Conservation (phyloP, 148 eudicot genomes). For the Pharnaceum exiguum region DNA sequence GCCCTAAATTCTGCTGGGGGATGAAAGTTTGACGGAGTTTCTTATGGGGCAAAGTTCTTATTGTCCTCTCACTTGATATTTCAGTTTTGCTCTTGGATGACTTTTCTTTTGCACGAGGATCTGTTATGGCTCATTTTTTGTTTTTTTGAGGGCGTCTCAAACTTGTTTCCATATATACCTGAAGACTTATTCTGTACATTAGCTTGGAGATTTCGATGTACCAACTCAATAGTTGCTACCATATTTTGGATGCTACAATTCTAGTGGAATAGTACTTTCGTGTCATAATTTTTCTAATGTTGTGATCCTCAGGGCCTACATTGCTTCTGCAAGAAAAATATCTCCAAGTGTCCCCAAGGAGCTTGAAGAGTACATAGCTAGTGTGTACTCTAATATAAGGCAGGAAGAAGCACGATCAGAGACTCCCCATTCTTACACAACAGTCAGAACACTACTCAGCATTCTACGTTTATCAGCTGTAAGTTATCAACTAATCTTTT, state of each 20-base stretch:
- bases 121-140: too few species aligned
- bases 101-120: too few species aligned
- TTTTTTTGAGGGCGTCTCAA: too few species aligned
- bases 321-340: conserved; percentile 84
- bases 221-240: too few species aligned
- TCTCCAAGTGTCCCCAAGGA: conserved; percentile 81
- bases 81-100: too few species aligned
- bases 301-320: conserved; percentile 67
- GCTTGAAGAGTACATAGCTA: conserved; percentile 89
- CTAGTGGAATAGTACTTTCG: background rate
- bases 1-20: background rate
- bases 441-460: conserved; percentile 92
- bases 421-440: conserved; percentile 89
- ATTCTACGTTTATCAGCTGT: conserved; percentile 94
- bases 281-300: conserved; percentile 1
- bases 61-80: too few species aligned
- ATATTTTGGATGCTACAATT: background rate
- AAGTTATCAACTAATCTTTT: conserved; percentile 30
- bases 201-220: too few species aligned
- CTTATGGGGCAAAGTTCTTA: too few species aligned
- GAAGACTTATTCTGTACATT: too few species aligned
- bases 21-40: background rate
- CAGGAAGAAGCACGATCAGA: conserved; percentile 95
- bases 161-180: too few species aligned
- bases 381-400: conserved; percentile 87